Evolutionary conservation across 805 yeast genomes (phyloP), one percentile per base, ranked within the genome.

Genomic region (Lachancea meyersii): DNA sequence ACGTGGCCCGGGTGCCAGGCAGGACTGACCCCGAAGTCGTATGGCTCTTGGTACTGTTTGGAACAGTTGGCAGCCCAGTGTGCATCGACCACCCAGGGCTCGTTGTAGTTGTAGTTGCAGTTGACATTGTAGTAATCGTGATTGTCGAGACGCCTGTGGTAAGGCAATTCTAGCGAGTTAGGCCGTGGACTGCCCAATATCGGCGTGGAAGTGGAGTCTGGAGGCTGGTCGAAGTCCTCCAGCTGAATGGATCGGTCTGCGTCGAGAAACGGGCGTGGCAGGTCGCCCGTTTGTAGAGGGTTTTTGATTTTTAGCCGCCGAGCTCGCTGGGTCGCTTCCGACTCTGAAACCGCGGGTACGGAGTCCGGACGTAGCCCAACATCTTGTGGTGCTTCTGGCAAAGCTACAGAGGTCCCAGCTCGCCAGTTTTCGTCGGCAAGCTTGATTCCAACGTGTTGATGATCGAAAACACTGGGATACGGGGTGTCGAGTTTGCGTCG

Each of bases 191-290:
- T 40, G 2, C 38, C 43, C 26, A 32, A 43, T 3, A 35, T 28
- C n/a, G 63, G 63, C 10, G 63, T 59, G 3, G 63, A 59, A 3
- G 63, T 59, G 3, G 60, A 55, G 19, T 57, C 51, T 14, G 63
- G 63, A 3, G 62, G 61, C 46, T 55, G 58, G 35, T 50, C 55
- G 37, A 59, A 52, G 26, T 59, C 62, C 10, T 55, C 58, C 18
- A 53, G 40, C 27, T 52, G 48, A 16, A 59, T 39, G 8, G 63
- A 58, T 3, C 46, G 36, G 19, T 48, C 50, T 26, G 41, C 41
- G 18, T 45, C 43, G 47, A 31, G 41, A 45, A 34, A 33, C 4
- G 24, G 34, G 13, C 27, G 30, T 11, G 17, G 32, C 14, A 14
- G 13, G 13, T 23, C 43, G 18, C 22, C 10, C 11, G 20, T 21